Conservation (phyloP, 495 filamentous ascomycete genomes). For the Aspergillus carlsbadensis region DNA sequence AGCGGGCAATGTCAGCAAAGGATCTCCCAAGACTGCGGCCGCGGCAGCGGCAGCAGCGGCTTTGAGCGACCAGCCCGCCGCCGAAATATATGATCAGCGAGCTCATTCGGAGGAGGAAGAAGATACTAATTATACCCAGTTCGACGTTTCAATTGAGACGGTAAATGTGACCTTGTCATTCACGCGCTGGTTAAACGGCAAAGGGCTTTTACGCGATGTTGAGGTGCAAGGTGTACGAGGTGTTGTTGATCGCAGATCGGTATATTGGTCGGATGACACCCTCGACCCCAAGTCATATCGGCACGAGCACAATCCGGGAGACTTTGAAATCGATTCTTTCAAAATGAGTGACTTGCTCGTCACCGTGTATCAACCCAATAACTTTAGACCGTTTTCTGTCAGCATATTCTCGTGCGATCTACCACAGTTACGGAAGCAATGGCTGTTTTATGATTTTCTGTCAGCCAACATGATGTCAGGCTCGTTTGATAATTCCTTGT, state of each 20-base stretch:
- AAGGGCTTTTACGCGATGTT: constrained; percentile 86
- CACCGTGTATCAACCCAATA: constrained; percentile 84
- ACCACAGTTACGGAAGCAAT: constrained; percentile 89
- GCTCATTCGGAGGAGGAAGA: constrained; percentile 60
- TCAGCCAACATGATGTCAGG: constrained; percentile 95
- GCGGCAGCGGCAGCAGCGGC: constrained; percentile 80
- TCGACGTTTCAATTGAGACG: constrained; percentile 90
- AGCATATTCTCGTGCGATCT: constrained; percentile 95
- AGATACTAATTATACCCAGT: constrained; percentile 96
- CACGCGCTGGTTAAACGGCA: constrained; percentile 96
- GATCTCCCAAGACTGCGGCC: constrained; percentile 80
- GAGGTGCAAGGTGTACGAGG: constrained; percentile 94
- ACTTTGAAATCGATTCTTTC: constrained; percentile 96
- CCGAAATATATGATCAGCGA: constrained; percentile 21
- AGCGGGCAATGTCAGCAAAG: constrained; percentile 80
- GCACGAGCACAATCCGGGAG: constrained; percentile 84
- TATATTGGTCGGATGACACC: constrained; percentile 66
- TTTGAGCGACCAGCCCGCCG: constrained; percentile 33
- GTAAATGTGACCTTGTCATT: constrained; percentile 98
- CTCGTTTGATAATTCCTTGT: constrained; percentile 91
- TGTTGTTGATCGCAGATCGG: constrained; percentile 85
- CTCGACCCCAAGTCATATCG: constrained; percentile 84
- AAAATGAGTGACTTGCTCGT: constrained; percentile 92
- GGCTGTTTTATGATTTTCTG: constrained; percentile 96
- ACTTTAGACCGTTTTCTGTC: constrained; percentile 89